phyloP scores from a whole-genome alignment of 352 stramenopile genomes.

The Pythium chondricola region DNA sequence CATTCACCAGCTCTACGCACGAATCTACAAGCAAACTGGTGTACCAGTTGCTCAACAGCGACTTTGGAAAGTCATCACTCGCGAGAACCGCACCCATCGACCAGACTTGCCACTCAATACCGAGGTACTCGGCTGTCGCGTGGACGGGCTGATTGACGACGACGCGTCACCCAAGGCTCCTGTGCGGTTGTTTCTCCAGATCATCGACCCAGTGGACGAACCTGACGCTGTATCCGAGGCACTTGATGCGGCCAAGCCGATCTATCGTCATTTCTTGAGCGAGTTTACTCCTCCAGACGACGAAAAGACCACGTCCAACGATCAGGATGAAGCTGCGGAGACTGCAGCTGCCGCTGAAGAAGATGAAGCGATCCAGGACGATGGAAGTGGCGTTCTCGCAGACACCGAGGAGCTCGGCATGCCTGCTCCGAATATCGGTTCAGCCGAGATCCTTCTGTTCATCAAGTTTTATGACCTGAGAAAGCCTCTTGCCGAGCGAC shows the following conservation, averaged over 20 bases:
- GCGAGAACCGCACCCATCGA: constrained; percentile 77
- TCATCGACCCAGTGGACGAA: too few relatives aligned
- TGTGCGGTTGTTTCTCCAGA: constrained; percentile 73
- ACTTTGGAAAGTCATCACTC: constrained; percentile 82
- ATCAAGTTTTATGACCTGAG: constrained; percentile 80
- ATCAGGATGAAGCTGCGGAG: not conserved
- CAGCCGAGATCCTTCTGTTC: constrained; percentile 64
- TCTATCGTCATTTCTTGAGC: constrained; percentile 52
- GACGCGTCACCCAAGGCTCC: constrained; percentile 58
- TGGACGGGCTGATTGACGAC: constrained; percentile 69
- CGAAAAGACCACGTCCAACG: not conserved
- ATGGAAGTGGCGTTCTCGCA: not conserved
- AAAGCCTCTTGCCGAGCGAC: constrained; percentile 46
- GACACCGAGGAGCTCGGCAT: constrained; percentile 2
- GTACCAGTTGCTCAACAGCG: constrained; percentile 59
- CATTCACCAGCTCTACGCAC: constrained; percentile 61
- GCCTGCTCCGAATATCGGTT: constrained; percentile 7
- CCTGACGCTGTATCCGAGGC: not conserved
- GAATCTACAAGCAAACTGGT: constrained; percentile 54
- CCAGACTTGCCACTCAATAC: constrained; percentile 51
- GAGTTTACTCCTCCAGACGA: constrained; percentile 46
- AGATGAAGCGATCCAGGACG: constrained; percentile 9
- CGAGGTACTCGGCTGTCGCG: constrained; percentile 32
- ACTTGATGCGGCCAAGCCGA: not conserved
- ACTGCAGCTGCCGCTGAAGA: constrained; percentile 14